Evolutionary conservation across 257 asterid species (phyloP).

Genomic region (Eustoma russellianum): DNA sequence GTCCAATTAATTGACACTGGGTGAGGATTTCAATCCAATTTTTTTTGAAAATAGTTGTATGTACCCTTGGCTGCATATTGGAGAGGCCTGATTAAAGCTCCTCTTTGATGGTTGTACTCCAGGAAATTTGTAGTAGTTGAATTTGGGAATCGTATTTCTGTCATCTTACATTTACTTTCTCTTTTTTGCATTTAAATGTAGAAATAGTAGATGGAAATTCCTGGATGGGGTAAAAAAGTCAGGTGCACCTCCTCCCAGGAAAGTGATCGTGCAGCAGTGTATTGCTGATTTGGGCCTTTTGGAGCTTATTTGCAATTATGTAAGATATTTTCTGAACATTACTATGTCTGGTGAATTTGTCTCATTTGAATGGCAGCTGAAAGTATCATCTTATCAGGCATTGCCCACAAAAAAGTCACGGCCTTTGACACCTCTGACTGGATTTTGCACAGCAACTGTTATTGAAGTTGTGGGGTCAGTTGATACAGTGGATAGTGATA

Average conservation of each 20-base stretch:
- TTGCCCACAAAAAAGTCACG: conserved; percentile 48
- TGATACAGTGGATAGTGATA: conserved; percentile 37
- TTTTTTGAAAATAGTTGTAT: background rate
- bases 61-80: background rate
- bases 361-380: conserved; percentile 10
- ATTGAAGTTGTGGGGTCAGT: conserved; percentile 67
- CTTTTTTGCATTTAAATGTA: conserved; percentile 21
- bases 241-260: conserved; percentile 82
- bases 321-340: conserved; percentile 22
- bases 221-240: conserved; percentile 78
- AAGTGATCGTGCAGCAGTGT: conserved; percentile 77
- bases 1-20: conserved; percentile 63
- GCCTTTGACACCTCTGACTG: conserved; percentile 47
- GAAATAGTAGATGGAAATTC: conserved; percentile 80
- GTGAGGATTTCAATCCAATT: conserved; percentile 28
- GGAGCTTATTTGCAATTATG: conserved; percentile 73
- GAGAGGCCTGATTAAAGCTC: background rate
- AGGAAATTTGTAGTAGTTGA: background rate
- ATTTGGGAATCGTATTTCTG: background rate
- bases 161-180: background rate
- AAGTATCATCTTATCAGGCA: conserved; percentile 39
- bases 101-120: background rate
- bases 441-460: conserved; percentile 73
- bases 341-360: conserved; percentile 7
- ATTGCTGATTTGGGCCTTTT: conserved; percentile 62